phyloP scores from a whole-genome alignment of 1,284 basidiomycete genomes.

The Cutaneotrichosporon cyanovorans region DNA sequence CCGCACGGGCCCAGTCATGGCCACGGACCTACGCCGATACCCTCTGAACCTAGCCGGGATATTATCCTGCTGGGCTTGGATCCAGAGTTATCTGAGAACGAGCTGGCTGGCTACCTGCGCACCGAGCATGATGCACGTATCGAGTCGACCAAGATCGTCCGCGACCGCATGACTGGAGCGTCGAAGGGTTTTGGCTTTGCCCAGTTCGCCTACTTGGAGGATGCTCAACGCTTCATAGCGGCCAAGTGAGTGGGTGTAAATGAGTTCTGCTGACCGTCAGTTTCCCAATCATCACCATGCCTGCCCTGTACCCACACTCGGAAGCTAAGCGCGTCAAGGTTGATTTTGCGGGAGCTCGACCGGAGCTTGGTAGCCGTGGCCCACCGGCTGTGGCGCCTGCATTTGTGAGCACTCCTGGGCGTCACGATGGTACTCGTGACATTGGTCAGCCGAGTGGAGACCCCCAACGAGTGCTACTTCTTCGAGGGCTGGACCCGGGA shows the following conservation, averaged over 20 bases:
- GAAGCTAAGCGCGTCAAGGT: constrained; percentile 69
- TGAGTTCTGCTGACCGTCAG: constrained; percentile 20
- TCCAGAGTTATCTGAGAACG: constrained; percentile 77
- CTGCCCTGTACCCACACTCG: constrained; percentile 50
- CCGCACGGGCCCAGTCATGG: not conserved
- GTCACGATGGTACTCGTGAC: constrained; percentile 85
- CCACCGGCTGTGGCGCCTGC: constrained; percentile 39
- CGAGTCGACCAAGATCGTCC: constrained; percentile 64
- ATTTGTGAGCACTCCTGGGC: constrained; percentile 1
- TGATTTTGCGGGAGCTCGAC: constrained; percentile 60
- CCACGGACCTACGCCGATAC: no score
- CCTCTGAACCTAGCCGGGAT: constrained; percentile 47
- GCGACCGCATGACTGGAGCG: constrained; percentile 80
- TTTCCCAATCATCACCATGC: constrained; percentile 74
- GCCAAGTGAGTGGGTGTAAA: constrained; percentile 50
- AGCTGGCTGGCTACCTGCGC: constrained; percentile 62
- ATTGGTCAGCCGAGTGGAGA: constrained; percentile 53
- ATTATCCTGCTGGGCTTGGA: constrained; percentile 88
- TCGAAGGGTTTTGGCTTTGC: constrained; percentile 93
- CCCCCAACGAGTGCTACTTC: constrained; percentile 58
- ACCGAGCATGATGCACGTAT: constrained; percentile 52
- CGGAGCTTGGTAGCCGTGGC: not conserved
- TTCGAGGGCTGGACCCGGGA: constrained; percentile 78
- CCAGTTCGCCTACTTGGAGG: constrained; percentile 72
- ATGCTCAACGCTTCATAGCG: constrained; percentile 77